These are phyloP conservation scores for Tremella mesenterica DNA, from an alignment of 768 basidiomycete species.

Conservation along the genomic window DNA sequence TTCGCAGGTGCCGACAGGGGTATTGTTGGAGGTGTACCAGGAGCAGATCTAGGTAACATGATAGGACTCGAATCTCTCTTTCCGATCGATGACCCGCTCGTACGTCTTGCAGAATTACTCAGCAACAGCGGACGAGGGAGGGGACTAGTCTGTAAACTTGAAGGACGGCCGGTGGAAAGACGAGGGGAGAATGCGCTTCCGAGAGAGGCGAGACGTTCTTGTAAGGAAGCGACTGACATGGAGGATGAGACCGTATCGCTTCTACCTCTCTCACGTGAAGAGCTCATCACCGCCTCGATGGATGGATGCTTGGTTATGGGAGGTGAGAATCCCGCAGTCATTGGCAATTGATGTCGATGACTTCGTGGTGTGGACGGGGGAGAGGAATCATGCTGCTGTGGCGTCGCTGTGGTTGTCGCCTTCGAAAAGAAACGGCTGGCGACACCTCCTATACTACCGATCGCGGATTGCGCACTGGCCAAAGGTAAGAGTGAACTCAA, in stretches of 20 bases:
- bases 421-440: neutral
- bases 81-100: neutral
- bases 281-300: neutral
- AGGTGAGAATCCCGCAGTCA: neutral
- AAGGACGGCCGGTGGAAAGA: neutral
- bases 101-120: conserved; percentile 6
- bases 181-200: neutral
- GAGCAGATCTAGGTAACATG: neutral
- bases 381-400: neutral
- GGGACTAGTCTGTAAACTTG: neutral
- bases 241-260: neutral
- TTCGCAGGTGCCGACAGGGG: neutral
- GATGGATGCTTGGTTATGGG: neutral
- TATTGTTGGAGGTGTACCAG: neutral
- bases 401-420: neutral
- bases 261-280: neutral
- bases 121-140: conserved; percentile 2
- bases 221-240: neutral
- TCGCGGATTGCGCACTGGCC: neutral
- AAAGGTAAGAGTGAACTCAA: neutral
- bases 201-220: neutral
- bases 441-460: neutral
- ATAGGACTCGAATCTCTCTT: neutral
- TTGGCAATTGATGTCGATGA: neutral
- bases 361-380: neutral